phyloP scores from a whole-genome alignment of 1,284 basidiomycete species.

The Ceratorhiza oryzae-sativae region DNA sequence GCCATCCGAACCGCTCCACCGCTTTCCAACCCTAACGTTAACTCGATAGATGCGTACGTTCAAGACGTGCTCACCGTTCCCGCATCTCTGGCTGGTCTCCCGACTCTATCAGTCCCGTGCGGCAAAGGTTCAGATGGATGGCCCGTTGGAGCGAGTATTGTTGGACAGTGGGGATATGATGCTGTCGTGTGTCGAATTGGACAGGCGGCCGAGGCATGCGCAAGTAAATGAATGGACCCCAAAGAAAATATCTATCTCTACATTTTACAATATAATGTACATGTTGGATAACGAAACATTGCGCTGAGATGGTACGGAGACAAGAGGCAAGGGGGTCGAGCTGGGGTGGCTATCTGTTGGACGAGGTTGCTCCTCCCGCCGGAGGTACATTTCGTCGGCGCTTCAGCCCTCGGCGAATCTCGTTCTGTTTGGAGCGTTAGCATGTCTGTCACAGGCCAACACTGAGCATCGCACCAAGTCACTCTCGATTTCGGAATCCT shows the following conservation, averaged over 20 bases:
- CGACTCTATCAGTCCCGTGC: conserved; percentile 79
- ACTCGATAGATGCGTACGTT: conserved; percentile 67
- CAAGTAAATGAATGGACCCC: not conserved
- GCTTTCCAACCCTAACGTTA: conserved; percentile 50
- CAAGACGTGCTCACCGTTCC: conserved; percentile 95
- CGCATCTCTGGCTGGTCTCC: conserved; percentile 88
- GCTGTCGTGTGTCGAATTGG: conserved; percentile 67
- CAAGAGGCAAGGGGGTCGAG: not conserved
- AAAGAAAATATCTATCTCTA: conserved; percentile 22
- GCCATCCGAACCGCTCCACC: conserved; percentile 79
- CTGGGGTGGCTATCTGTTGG: conserved; percentile 20
- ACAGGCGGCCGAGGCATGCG: conserved; percentile 53
- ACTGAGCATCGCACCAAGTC: conserved; percentile 21
- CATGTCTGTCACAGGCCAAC: not conserved
- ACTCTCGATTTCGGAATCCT: conserved; percentile 31
- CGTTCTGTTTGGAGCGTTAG: conserved; percentile 9
- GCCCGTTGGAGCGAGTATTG: conserved; percentile 87
- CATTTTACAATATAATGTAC: conserved; percentile 33
- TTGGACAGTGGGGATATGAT: conserved; percentile 92
- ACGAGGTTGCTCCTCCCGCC: conserved; percentile 3
- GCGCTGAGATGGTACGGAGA: not conserved
- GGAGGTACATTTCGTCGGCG: conserved; percentile 32
- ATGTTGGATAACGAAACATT: conserved; percentile 12
- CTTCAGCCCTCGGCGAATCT: conserved; percentile 31
- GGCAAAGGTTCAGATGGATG: conserved; percentile 65